Evolutionary conservation across 2,329 filamentous ascomycete species (phyloP).

Genomic region (Lojkania enalia): DNA sequence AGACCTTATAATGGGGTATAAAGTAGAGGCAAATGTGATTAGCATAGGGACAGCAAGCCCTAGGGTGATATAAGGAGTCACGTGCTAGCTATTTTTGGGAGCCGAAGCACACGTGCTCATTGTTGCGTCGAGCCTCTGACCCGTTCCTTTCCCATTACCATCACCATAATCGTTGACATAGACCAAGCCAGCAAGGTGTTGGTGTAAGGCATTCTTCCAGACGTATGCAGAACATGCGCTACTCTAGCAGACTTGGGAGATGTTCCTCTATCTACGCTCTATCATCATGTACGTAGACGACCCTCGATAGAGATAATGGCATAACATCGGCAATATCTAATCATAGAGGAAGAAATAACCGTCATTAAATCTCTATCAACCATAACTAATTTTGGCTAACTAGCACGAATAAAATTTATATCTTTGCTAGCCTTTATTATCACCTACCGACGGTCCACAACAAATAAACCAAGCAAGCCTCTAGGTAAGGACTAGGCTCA

Average conservation of each 20-base stretch:
- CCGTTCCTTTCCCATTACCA: no score
- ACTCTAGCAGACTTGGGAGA: conserved; percentile 4
- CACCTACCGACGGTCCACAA: conserved; percentile 10
- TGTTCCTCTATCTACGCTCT: background rate
- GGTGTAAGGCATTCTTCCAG: conserved; percentile 4
- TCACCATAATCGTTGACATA: no score
- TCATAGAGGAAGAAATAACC: background rate
- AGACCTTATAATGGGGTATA: no score
- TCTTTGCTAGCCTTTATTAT: conserved; percentile 13
- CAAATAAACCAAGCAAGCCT: background rate
- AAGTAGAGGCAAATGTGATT: no score
- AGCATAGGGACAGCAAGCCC: no score
- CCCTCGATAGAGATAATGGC: conserved; percentile 1
- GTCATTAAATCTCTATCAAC: background rate
- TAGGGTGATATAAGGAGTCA: no score
- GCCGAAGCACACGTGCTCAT: no score
- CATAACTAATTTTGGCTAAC: conserved; percentile 8
- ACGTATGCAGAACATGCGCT: conserved; percentile 1
- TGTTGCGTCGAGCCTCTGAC: no score
- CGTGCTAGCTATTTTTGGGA: no score
- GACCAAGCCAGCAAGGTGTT: conserved; percentile 4
- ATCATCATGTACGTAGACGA: background rate
- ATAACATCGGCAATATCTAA: background rate
- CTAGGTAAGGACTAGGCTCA: background rate
- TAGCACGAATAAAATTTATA: conserved; percentile 18